Conservation (phyloP, 768 basidiomycete species). For the Multifurca ochricompacta region DNA sequence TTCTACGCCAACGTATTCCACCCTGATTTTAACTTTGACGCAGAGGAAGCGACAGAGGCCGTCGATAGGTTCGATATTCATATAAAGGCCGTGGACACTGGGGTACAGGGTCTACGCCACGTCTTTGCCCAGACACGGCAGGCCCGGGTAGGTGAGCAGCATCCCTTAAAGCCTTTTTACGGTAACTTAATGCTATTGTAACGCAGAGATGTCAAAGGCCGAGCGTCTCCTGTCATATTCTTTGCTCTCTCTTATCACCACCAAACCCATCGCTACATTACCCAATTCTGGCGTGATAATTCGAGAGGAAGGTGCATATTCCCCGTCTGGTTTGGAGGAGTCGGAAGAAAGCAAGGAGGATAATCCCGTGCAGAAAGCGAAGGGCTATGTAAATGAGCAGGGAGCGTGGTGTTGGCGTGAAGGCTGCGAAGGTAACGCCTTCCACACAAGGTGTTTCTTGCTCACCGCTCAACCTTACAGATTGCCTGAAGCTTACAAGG, state of each 20-base stretch:
- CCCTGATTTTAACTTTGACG: conserved; percentile 76
- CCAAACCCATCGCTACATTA: conserved; percentile 48
- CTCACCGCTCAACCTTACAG: conserved; percentile 29
- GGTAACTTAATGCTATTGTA: background rate
- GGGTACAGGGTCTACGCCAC: conserved; percentile 58
- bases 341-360: conserved; percentile 22
- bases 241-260: conserved; percentile 65
- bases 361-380: conserved; percentile 29
- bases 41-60: conserved; percentile 55
- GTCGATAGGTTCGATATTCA: conserved; percentile 60
- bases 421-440: conserved; percentile 51
- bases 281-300: conserved; percentile 32
- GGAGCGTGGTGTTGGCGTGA: conserved; percentile 89
- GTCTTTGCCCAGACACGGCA: conserved; percentile 58
- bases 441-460: background rate
- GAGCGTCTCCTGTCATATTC: conserved; percentile 69
- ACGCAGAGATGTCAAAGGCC: conserved; percentile 69
- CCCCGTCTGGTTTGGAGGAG: conserved; percentile 42
- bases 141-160: conserved; percentile 51
- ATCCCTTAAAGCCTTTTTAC: background rate
- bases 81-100: conserved; percentile 54
- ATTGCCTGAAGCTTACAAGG: conserved; percentile 71
- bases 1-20: conserved; percentile 80
- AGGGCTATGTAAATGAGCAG: conserved; percentile 56
- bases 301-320: conserved; percentile 24